These are phyloP conservation scores for Fomitiporia mediterranea DNA, from an alignment of 1,284 basidiomycete genomes.

Conservation along the genomic window DNA sequence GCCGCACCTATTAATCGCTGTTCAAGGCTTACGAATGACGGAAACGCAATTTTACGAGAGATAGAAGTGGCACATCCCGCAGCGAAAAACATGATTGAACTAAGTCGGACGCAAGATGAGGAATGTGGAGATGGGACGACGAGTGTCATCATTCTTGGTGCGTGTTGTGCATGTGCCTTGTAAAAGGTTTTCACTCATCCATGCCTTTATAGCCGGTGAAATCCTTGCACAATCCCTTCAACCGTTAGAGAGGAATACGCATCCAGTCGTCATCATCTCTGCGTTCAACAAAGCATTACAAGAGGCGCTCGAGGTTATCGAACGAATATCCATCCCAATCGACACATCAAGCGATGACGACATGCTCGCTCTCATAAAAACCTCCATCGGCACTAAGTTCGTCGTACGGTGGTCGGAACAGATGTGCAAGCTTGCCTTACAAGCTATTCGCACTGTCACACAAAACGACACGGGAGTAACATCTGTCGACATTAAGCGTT, in stretches of 20 bases:
- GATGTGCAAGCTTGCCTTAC: constrained; percentile 93
- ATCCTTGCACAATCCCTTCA: constrained; percentile 94
- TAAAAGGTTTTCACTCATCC: neutral
- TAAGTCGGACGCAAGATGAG: constrained; percentile 96
- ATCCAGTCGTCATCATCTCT: constrained; percentile 98
- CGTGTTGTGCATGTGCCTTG: constrained; percentile 26
- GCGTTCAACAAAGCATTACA: constrained; percentile 96
- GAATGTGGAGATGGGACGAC: constrained; percentile 99
- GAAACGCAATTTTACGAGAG: constrained; percentile 95
- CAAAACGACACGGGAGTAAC: constrained; percentile 63
- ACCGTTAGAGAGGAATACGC: constrained; percentile 93
- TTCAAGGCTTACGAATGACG: constrained; percentile 89
- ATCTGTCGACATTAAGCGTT: constrained; percentile 97
- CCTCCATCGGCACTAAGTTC: constrained; percentile 99
- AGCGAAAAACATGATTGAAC: constrained; percentile 99
- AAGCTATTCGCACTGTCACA: constrained; percentile 86
- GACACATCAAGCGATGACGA: constrained; percentile 83
- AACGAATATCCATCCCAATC: constrained; percentile 86
- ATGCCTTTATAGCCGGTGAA: constrained; percentile 74
- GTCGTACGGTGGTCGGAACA: constrained; percentile 95
- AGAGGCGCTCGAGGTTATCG: constrained; percentile 85
- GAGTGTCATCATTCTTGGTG: constrained; percentile 94
- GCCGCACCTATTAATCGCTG: neutral
- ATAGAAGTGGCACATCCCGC: constrained; percentile 98
- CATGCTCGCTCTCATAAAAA: constrained; percentile 97